These are phyloP conservation scores for Annulohypoxylon stygium DNA, from an alignment of 495 filamentous ascomycete genomes.

Conservation along the genomic window DNA sequence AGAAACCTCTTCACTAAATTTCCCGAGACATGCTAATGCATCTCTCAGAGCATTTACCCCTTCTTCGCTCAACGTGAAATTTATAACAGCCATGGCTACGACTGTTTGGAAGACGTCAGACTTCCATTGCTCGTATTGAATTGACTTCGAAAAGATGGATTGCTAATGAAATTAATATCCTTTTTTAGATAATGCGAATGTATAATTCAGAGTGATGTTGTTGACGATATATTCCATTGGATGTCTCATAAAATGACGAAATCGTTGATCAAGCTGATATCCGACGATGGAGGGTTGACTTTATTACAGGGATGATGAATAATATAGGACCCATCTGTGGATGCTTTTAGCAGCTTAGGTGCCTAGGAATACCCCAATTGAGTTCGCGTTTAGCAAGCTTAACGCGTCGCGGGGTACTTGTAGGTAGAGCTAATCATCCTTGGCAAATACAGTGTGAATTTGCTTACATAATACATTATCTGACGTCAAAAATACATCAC, in stretches of 20 bases:
- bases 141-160: not conserved
- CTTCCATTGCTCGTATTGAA: not conserved
- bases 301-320: not conserved
- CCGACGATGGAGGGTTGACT: not conserved
- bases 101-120: not conserved
- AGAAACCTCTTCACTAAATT: constrained; percentile 91
- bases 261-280: not conserved
- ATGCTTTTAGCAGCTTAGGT: not conserved
- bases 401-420: constrained; percentile 35
- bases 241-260: not conserved
- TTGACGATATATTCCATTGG: not conserved
- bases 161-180: too few species aligned
- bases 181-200: not conserved
- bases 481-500: not conserved
- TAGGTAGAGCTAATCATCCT: constrained; percentile 6
- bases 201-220: not conserved
- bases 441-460: constrained; percentile 20
- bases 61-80: constrained; percentile 82
- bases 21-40: constrained; percentile 84
- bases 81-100: constrained; percentile 73
- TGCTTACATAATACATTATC: not conserved
- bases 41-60: constrained; percentile 83
- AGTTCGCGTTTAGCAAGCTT: constrained; percentile 37
- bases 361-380: not conserved
- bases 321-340: too few species aligned